phyloP scores from a whole-genome alignment of 352 stramenopile genomes.

The Aphanomyces astaci region DNA sequence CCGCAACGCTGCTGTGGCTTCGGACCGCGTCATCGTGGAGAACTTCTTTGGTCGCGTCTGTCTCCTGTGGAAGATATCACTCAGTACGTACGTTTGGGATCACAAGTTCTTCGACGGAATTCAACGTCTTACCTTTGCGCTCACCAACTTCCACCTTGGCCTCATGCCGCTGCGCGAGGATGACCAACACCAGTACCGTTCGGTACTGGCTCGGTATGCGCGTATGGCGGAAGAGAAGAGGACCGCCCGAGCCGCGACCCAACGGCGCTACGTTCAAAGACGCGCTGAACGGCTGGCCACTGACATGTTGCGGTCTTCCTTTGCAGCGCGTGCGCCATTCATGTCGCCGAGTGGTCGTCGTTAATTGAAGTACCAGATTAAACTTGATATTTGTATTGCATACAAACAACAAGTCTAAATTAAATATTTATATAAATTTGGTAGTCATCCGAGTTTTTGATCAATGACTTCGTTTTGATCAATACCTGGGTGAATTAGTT shows the following conservation, averaged over 20 bases:
- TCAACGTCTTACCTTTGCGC: conserved; percentile 16
- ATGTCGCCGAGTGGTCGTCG: not conserved
- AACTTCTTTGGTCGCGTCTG: conserved; percentile 26
- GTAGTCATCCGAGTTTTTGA: not conserved
- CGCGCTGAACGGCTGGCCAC: not conserved
- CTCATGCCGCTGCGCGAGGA: conserved; percentile 16
- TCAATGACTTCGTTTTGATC: not conserved
- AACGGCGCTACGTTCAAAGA: not conserved
- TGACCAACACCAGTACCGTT: conserved; percentile 23
- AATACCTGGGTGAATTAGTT: not conserved
- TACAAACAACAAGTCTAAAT: not conserved
- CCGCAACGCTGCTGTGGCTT: conserved; percentile 22
- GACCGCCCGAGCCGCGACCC: not conserved
- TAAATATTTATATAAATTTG: not conserved
- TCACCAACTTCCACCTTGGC: conserved; percentile 28
- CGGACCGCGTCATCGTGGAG: conserved; percentile 24
- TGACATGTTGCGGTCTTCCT: not conserved
- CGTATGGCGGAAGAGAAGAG: not conserved
- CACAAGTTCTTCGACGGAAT: conserved; percentile 25
- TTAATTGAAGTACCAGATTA: not conserved
- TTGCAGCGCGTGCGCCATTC: not conserved
- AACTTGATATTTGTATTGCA: not conserved
- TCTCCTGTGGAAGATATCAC: conserved; percentile 21
- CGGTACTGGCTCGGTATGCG: conserved; percentile 19
- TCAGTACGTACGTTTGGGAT: conserved; percentile 24